These are phyloP conservation scores for Eucalyptus decipiens DNA, from an alignment of 345 rosid species.

Conservation along the genomic window DNA sequence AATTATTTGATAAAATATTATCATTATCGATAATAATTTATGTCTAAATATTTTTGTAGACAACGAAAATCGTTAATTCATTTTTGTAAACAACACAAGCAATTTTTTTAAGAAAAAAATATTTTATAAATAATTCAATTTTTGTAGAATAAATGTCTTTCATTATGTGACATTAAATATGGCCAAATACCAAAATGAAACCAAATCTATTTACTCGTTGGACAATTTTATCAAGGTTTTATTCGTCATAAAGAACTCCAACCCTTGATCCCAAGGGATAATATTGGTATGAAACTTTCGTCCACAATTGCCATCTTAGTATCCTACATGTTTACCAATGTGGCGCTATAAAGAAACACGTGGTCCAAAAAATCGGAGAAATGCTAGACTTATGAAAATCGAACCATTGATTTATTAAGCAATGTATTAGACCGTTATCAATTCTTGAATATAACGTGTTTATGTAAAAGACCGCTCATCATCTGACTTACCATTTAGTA, in stretches of 20 bases:
- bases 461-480: neutral
- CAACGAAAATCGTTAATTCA: neutral
- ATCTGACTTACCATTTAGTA: neutral
- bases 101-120: neutral
- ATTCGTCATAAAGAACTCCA: neutral
- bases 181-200: neutral
- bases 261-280: neutral
- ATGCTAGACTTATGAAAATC: neutral
- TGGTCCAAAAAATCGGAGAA: neutral
- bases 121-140: neutral
- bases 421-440: fast-evolving
- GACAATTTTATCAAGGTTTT: neutral
- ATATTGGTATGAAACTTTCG: neutral
- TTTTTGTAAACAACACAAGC: neutral
- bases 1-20: neutral
- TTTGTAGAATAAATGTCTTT: neutral
- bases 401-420: neutral
- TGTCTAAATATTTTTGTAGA: neutral
- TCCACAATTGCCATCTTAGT: neutral
- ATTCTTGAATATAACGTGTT: neutral
- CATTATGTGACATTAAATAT: neutral
- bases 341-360: neutral
- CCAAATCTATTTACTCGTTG: neutral
- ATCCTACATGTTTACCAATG: neutral
- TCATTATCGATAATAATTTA: neutral